phyloP scores from a whole-genome alignment of 495 filamentous ascomycete genomes.

The Annulohypoxylon maeteangense region DNA sequence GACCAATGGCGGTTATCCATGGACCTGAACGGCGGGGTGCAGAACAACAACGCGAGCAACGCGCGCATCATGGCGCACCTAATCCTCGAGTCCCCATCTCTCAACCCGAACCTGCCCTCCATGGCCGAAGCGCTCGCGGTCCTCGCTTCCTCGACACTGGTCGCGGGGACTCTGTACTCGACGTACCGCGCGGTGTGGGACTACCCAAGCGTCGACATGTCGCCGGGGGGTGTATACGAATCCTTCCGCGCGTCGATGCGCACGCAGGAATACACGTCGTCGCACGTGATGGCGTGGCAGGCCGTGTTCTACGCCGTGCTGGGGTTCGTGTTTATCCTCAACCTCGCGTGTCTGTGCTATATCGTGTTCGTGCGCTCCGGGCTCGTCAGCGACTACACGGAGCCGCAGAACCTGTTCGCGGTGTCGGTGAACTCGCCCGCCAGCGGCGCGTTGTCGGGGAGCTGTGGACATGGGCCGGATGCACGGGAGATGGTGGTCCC shows the following conservation, averaged over 20 bases:
- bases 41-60: conserved; percentile 68
- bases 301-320: conserved; percentile 71
- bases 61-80: conserved; percentile 70
- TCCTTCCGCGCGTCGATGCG: conserved; percentile 67
- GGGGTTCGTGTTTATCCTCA: conserved; percentile 68
- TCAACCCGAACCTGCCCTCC: conserved; percentile 62
- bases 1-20: conserved; percentile 66
- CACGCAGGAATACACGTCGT: conserved; percentile 70
- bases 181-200: conserved; percentile 67
- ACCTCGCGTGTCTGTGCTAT: conserved; percentile 69
- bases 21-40: conserved; percentile 68
- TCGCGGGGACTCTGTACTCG: conserved; percentile 61
- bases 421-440: conserved; percentile 75
- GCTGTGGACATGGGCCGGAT: conserved; percentile 72
- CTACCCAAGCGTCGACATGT: conserved; percentile 48
- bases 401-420: conserved; percentile 76
- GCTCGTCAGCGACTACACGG: conserved; percentile 76
- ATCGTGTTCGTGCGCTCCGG: conserved; percentile 57
- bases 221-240: conserved; percentile 55
- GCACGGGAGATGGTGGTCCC: conserved; percentile 63
- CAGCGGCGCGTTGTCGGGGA: conserved; percentile 62
- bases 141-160: conserved; percentile 70
- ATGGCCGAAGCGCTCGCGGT: conserved; percentile 75
- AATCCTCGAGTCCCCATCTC: conserved; percentile 45
- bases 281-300: conserved; percentile 67